Percentiles rank a stretch among this genome's conserved stretches.
Conservation (phyloP, 2,329 filamentous ascomycete species). For the Plenodomus tracheiphilus region DNA sequence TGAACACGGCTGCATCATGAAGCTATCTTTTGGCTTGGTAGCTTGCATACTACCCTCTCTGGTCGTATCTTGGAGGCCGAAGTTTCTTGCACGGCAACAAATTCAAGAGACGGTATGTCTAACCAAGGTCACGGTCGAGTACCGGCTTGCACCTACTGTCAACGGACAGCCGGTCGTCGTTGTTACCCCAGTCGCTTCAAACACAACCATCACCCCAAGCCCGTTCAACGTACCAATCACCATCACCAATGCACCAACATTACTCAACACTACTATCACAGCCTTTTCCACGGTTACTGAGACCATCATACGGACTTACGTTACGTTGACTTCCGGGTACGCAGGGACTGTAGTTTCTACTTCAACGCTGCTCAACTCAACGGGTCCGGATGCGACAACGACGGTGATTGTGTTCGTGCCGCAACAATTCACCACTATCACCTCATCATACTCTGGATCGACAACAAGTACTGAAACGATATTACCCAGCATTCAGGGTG, state of each 20-base stretch:
- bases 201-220: slow-evolving; percentile 1
- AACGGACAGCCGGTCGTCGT: slow-evolving; percentile 1
- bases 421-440: neutral
- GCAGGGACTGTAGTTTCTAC: neutral
- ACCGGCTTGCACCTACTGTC: neutral
- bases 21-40: neutral
- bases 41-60: neutral
- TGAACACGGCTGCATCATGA: neutral
- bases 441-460: neutral
- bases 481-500: neutral
- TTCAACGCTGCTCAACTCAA: neutral
- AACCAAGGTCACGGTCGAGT: slow-evolving; percentile 1
- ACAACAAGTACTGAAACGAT: neutral
- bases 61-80: slow-evolving; percentile 1
- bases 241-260: slow-evolving; percentile 1
- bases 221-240: slow-evolving; percentile 5
- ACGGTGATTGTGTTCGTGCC: neutral
- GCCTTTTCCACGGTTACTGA: slow-evolving; percentile 1
- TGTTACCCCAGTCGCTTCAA: slow-evolving; percentile 1
- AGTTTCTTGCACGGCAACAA: slow-evolving; percentile 1
- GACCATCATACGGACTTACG: neutral
- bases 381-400: neutral
- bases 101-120: neutral
- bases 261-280: slow-evolving; percentile 3
- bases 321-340: neutral